Conservation (phyloP, 352 stramenopile species). For the Pythium inflatum region DNA sequence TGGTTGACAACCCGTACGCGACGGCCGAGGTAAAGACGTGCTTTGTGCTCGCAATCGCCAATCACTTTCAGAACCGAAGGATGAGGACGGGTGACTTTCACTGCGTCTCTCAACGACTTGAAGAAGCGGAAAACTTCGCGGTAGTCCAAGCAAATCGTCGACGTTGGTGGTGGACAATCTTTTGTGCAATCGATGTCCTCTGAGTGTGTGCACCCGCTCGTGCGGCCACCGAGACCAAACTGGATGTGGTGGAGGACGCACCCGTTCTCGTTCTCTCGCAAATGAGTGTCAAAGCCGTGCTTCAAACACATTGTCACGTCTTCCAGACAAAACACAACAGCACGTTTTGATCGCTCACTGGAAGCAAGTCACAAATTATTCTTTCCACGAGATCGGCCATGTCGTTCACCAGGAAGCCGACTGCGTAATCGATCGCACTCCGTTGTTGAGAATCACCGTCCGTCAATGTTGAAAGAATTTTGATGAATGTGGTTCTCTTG, state of each 20-base stretch:
- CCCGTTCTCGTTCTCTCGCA: too few relatives aligned
- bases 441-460: not conserved
- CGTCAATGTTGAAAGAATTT: constrained; percentile 8
- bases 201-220: too few relatives aligned
- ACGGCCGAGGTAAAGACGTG: constrained; percentile 7
- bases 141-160: not conserved
- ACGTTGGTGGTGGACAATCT: too few relatives aligned
- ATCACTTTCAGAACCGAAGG: not conserved
- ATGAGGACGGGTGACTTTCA: too few relatives aligned
- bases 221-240: too few relatives aligned
- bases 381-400: not conserved
- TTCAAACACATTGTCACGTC: not conserved
- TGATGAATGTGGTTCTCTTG: not conserved
- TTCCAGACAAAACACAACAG: too few relatives aligned
- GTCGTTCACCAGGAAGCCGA: constrained; percentile 14
- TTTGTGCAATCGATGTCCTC: too few relatives aligned
- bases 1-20: constrained; percentile 13
- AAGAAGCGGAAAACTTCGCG: not conserved
- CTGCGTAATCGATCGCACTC: constrained; percentile 12
- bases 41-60: not conserved
- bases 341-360: too few relatives aligned
- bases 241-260: too few relatives aligned
- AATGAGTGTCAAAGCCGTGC: too few relatives aligned
- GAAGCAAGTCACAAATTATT: not conserved
- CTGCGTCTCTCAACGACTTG: not conserved